phyloP scores from a whole-genome alignment of 495 filamentous ascomycete species.

The Hyaloscypha hepaticicola region DNA sequence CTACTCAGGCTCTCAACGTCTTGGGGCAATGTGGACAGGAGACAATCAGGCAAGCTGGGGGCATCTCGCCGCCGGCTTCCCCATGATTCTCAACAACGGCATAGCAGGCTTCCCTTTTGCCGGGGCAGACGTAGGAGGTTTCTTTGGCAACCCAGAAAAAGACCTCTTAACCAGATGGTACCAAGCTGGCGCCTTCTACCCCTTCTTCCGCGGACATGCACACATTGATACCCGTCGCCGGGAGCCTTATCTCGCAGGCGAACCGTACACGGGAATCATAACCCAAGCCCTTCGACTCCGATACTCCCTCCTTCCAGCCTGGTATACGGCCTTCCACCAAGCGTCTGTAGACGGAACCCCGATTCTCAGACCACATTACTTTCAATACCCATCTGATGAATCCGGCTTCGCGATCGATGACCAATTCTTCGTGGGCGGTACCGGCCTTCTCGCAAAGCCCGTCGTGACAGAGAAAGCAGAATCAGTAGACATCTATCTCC shows the following conservation, averaged over 20 bases:
- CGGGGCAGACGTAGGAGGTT: constrained; percentile 94
- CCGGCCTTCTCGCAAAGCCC: constrained; percentile 85
- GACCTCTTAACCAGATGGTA: constrained; percentile 94
- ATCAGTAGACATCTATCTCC: constrained; percentile 78
- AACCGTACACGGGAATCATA: constrained; percentile 84
- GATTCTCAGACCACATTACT: constrained; percentile 88
- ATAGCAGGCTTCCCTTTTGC: constrained; percentile 93
- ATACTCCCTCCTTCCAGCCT: constrained; percentile 86
- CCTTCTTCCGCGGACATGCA: constrained; percentile 97
- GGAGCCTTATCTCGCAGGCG: constrained; percentile 85
- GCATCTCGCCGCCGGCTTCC: constrained; percentile 80
- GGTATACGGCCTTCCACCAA: constrained; percentile 96
- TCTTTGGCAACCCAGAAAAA: constrained; percentile 93
- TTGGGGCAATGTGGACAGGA: constrained; percentile 96
- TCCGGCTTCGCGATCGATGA: constrained; percentile 83
- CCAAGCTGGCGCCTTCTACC: constrained; percentile 95
- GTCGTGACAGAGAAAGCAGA: constrained; percentile 72
- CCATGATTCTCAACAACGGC: constrained; percentile 90
- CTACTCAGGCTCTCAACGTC: constrained; percentile 84
- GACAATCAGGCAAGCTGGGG: constrained; percentile 94
- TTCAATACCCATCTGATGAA: constrained; percentile 85
- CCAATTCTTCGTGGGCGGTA: constrained; percentile 86
- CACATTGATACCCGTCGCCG: constrained; percentile 94
- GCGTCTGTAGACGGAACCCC: constrained; percentile 79
- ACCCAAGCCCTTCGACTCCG: constrained; percentile 82